phyloP scores from a whole-genome alignment of 148 eudicot genomes.

The Vaccinium macrocarpon region DNA sequence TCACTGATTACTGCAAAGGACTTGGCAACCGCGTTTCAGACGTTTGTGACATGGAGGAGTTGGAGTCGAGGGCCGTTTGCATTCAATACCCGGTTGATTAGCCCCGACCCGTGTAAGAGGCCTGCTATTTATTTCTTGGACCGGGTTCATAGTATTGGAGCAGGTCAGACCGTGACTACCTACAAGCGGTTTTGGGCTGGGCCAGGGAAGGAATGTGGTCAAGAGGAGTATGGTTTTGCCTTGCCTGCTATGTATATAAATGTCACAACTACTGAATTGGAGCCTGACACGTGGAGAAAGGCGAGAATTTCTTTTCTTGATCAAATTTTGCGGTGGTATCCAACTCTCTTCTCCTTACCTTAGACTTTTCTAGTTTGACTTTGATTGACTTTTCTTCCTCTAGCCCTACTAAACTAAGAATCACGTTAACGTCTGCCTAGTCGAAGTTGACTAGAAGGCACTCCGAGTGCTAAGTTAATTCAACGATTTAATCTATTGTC shows the following conservation, averaged over 20 bases:
- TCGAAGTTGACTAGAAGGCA: no score
- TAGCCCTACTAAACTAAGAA: no score
- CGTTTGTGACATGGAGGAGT: conserved; percentile 38
- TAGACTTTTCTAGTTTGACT: no score
- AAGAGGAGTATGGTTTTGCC: conserved; percentile 4
- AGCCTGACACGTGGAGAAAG: conserved; percentile 33
- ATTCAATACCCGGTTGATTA: conserved; percentile 36
- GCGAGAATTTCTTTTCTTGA: conserved; percentile 13
- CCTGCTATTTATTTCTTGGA: conserved; percentile 35
- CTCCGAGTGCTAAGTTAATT: no score
- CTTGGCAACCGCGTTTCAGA: conserved; percentile 33
- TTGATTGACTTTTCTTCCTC: no score
- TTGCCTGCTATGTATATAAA: conserved; percentile 18
- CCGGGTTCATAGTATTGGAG: conserved; percentile 17
- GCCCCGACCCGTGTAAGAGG: conserved; percentile 33
- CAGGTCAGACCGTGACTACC: conserved; percentile 22
- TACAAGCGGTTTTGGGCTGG: conserved; percentile 20
- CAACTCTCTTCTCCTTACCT: no score
- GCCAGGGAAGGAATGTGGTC: conserved; percentile 15
- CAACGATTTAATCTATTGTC: no score
- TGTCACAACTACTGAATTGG: conserved; percentile 24
- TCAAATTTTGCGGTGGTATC: no score
- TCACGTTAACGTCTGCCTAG: no score
- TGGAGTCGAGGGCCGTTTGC: conserved; percentile 34
- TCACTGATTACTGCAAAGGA: conserved; percentile 23